Evolutionary conservation across 1,139 yeast genomes (phyloP), one percentile per base, ranked within the genome.

Genomic region (Tardiomyces depauwii): DNA sequence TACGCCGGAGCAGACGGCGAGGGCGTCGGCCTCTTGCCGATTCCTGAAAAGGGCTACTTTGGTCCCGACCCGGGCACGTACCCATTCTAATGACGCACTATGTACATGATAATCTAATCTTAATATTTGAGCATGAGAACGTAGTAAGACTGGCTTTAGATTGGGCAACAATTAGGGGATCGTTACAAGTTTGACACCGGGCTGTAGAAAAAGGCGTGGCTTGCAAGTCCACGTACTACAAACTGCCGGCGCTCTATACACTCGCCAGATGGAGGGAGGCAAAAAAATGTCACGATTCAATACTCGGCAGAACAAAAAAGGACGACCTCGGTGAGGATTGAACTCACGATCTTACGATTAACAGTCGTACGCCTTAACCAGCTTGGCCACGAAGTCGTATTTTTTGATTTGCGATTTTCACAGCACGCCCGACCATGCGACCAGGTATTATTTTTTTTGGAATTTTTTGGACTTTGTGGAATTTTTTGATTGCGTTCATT

Each of bases 361-460:
- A 72, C 76, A 72, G 77, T 72, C 77, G 70, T 67, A 70, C 76
- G 77, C 77, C 77, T 73, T 72, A 72, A 65, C 77, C 77, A 72
- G 63, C 76, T 72, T 72, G 77, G 77, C 77, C 77, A 72, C 76
- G 75, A 63, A 30, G 36, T 30, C 36, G 36, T 14, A 30, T 13
- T 30, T 30, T n/a, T 13, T 13, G 16, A 30, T 30, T 30, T 30
- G 4, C 25, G 7, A 21, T 5, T 21, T 21, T 21, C 7, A 5
- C 25, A 21, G 25, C 25, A 21, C 7, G 25, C 7, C 7, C 25
- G 25, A 7, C 25, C 7, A 7, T 21, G 25, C 7, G 7, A 21
- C 25, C 40, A 21, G 7, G 25, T 7, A 21, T 4, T 7, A 21
- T 21, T 5, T 5, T 21, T 21, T 21, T 21, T 21, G 4, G 25